These are phyloP conservation scores for Pyropia haitanensis DNA, from an alignment of 23 red algal species.

Conservation along the genomic window DNA sequence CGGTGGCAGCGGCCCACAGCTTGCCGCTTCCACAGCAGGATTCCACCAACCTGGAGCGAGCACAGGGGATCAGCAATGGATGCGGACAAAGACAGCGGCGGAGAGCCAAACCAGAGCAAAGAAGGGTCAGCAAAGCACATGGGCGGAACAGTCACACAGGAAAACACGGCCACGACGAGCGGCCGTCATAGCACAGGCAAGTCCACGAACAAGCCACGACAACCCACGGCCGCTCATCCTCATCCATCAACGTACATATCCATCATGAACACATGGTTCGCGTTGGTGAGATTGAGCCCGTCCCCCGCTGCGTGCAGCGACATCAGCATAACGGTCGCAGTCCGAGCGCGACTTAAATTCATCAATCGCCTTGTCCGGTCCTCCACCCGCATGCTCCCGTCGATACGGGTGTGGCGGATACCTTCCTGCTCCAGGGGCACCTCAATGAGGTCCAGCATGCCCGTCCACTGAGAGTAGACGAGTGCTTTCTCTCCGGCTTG, in stretches of 20 bases:
- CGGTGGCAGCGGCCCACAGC: too few species aligned
- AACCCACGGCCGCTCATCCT: too few species aligned
- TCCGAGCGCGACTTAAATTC: constrained; percentile 18
- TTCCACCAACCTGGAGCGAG: constrained; percentile 37
- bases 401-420: constrained; percentile 25
- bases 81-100: too few species aligned
- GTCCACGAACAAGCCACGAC: too few species aligned
- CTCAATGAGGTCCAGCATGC: constrained; percentile 64
- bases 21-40: constrained; percentile 21
- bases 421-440: constrained; percentile 16
- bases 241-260: constrained; percentile 16
- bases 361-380: constrained; percentile 28
- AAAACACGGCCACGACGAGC: too few species aligned
- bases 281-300: constrained; percentile 75
- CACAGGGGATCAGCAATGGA: too few species aligned
- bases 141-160: too few species aligned
- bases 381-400: constrained; percentile 28
- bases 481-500: constrained; percentile 40
- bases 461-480: constrained; percentile 71
- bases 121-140: too few species aligned
- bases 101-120: too few species aligned
- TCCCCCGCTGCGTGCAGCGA: constrained; percentile 56
- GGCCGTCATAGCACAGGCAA: too few species aligned
- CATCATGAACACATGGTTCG: constrained; percentile 71
- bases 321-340: constrained; percentile 50